Evolutionary conservation across 2,329 filamentous ascomycete species (phyloP), one percentile per base, ranked within the genome.

Genomic region (Mariannaea elegans): DNA sequence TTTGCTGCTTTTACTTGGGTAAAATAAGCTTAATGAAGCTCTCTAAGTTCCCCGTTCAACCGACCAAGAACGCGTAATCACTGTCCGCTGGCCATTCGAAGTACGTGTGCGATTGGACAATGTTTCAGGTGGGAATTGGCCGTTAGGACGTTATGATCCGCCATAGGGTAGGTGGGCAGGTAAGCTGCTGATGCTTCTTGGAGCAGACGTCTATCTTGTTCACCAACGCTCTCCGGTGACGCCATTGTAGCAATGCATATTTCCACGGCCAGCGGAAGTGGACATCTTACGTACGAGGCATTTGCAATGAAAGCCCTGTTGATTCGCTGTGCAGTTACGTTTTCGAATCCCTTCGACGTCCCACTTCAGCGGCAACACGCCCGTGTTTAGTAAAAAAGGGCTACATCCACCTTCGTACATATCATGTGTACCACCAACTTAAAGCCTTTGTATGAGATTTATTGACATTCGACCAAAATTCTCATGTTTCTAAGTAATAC

Each of bases 231-330:
- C 44, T 42, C 31, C 2, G 34, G 32, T 53, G 47, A 51, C 36
- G 44, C 53, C 48, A 57, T 54, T 29, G 21, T 21, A 19, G 19
- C 32, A 36, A 47, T 47, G n/a, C 32, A 31, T 10, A 16, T 44
- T 44, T 16, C 41, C 21, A 44, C 41, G 24, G 51, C 9, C 27
- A 31, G 34, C 24, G n/a, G 14, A 18, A 12, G 32, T 39, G 51
- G 32, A 29, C 32, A 55, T 36, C 29, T 47, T 55, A 39, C 42
- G 42, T 46, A 47, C 38, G 38, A 61, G 47, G 36, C 29, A 50
- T 39, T 48, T 55, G 18, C 47, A 36, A 55, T 39, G n/a, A 23
- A 23, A 21, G 42, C 32, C 29, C 24, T 29, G 42, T 18, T 10
- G 18, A 14, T 16, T 16, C 27, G 9, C 24, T 27, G 18, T 42